Base-by-base conservation (phyloP, 495 filamentous ascomycete species). In the Xylaria cubensis region DNA sequence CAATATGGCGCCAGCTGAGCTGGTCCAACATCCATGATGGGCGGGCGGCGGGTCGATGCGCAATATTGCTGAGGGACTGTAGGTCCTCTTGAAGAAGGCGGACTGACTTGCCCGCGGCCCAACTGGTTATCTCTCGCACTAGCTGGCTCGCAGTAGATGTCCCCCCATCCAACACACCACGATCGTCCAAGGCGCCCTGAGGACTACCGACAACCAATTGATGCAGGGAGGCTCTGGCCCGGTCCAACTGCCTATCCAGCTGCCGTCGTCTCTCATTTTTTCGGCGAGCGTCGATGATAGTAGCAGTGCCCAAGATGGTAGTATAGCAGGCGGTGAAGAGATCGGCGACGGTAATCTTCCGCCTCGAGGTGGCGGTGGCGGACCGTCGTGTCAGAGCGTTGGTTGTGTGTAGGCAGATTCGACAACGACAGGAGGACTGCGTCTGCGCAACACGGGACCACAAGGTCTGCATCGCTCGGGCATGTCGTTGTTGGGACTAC, bases 271-370 rank as follows among this genome's bases (percentile, higher is more conserved):
- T 86, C 70, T 84, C 77, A 59, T 88, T 83, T 79, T 94, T 94
- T 6, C 82, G 84, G 64, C 83, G 84, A 1, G 88, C 88, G 81
- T 94, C 92, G 36, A 87, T 83, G 2, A 92, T 80, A 48, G 91
- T 87, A 1, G 92, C 93, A n/a, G 89, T 88, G 3, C 90, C 91
- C 70, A 93, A 89, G 48, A 94, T 90, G 67, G 90, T 89, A 3
- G 90, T 90, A 75, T 93, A 94, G 72, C 89, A 86, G 15, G 90
- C 88, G 4, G 92, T 94, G 69, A 92, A 90, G 19, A 91, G 82
- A 80, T 92, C 89, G 74, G 85, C 88, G 74, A 84, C 83, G 1
- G 84, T 84, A 64, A 89, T 78, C 74, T 83, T 84, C 39, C 85
- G 86, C 76, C 83, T 84, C 51, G 84, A 80, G 63, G 86, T 84